Evolutionary conservation across 129 eudicot genomes (phyloP).

Genomic region (Lactuca sativa): DNA sequence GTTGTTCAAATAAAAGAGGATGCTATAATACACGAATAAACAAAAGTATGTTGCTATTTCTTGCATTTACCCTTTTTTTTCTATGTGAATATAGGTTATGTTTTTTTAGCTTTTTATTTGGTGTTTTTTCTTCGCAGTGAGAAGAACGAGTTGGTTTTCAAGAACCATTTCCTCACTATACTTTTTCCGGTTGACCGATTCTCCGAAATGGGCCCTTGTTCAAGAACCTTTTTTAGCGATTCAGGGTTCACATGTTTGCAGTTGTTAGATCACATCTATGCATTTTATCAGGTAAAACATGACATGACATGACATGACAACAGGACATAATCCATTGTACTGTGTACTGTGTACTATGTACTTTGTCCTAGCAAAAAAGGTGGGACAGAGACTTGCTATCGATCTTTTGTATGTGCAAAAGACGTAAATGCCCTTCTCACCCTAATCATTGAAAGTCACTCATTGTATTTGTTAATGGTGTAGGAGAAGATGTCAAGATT

Average conservation of each 20-base stretch:
- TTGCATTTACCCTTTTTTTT: neutral
- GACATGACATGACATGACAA: neutral
- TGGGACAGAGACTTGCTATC: no score
- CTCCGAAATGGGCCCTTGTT: conserved; percentile 88
- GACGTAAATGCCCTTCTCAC: neutral
- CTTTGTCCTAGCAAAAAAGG: no score
- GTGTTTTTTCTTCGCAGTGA: conserved; percentile 49
- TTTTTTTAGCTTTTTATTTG: conserved; percentile 14
- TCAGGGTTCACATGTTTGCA: conserved; percentile 84
- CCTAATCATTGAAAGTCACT: neutral
- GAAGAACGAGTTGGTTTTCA: conserved; percentile 70
- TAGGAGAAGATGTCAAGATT: conserved; percentile 73
- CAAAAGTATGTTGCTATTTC: no score
- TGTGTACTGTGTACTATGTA: no score
- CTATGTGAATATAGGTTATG: neutral
- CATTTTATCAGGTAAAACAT: conserved; percentile 77
- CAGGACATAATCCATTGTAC: no score
- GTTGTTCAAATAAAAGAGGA: no score
- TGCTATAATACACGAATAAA: no score
- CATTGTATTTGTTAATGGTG: neutral
- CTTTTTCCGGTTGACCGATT: conserved; percentile 89
- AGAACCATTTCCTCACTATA: conserved; percentile 71
- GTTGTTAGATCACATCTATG: conserved; percentile 64
- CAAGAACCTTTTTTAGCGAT: conserved; percentile 80
- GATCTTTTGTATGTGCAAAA: neutral